Evolutionary conservation across 768 basidiomycete species (phyloP).

Genomic region (Strobilomyces echinocephalus): DNA sequence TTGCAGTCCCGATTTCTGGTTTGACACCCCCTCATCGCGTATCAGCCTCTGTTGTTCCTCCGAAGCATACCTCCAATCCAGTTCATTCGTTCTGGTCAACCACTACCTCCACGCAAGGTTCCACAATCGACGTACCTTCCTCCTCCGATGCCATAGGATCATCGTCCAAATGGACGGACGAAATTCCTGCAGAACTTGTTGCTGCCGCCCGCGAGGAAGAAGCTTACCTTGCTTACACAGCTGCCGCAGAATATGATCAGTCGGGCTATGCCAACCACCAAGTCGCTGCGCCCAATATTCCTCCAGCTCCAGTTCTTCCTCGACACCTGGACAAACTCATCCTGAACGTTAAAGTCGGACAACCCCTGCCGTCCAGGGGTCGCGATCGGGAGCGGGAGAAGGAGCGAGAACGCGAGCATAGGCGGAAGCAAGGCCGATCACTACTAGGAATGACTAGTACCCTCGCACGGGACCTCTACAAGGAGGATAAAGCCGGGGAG

Average conservation of each 20-base stretch:
- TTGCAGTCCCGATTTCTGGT: slow-evolving; percentile 45
- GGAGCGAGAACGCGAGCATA: slow-evolving; percentile 32
- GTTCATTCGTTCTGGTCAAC: slow-evolving; percentile 44
- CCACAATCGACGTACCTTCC: slow-evolving; percentile 25
- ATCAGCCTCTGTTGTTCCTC: slow-evolving; percentile 32
- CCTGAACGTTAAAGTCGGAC: slow-evolving; percentile 52
- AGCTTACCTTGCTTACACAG: slow-evolving; percentile 47
- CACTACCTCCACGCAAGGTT: slow-evolving; percentile 31
- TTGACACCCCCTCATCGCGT: slow-evolving; percentile 31
- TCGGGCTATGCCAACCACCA: slow-evolving; percentile 24
- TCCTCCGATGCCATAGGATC: slow-evolving; percentile 28
- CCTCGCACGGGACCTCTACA: slow-evolving; percentile 25
- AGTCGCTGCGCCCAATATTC: slow-evolving; percentile 71
- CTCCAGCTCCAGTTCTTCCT: slow-evolving; percentile 83
- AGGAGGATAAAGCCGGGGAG: slow-evolving; percentile 20
- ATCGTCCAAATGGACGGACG: slow-evolving; percentile 61
- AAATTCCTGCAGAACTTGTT: slow-evolving; percentile 73
- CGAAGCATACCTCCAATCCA: slow-evolving; percentile 24
- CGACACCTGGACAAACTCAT: slow-evolving; percentile 93
- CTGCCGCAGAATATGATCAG: slow-evolving; percentile 32
- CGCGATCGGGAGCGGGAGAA: slow-evolving; percentile 34
- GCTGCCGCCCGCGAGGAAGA: slow-evolving; percentile 85
- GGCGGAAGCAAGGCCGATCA: slow-evolving; percentile 30
- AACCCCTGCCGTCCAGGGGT: slow-evolving; percentile 30
- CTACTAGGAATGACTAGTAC: slow-evolving; percentile 34